phyloP scores from a whole-genome alignment of 495 filamentous ascomycete species.

The Pyronema omphalodes region DNA sequence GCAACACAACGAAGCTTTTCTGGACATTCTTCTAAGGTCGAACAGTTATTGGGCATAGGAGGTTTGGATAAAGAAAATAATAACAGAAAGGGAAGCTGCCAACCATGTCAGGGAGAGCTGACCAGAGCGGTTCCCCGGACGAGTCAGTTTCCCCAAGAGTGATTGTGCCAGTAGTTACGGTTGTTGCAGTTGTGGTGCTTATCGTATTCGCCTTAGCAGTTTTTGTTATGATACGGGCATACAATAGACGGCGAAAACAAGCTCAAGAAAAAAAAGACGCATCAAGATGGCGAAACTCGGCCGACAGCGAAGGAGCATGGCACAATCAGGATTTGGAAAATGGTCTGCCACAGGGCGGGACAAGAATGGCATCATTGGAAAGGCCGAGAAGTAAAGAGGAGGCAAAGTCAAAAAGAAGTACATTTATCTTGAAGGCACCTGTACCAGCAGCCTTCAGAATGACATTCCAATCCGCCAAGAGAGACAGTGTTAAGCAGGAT shows the following conservation, averaged over 20 bases:
- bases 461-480: background rate
- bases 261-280: constrained; percentile 1
- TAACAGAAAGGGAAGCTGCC: background rate
- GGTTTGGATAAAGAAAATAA: background rate
- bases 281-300: constrained; percentile 2
- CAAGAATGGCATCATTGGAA: constrained; percentile 1
- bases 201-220: constrained; percentile 23
- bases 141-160: constrained; percentile 23
- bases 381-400: background rate
- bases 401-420: no score
- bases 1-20: background rate
- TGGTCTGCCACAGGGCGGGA: background rate
- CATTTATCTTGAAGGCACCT: no score
- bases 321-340: background rate
- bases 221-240: constrained; percentile 20
- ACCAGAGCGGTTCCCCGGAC: background rate
- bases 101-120: background rate
- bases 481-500: background rate
- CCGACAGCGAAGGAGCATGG: background rate
- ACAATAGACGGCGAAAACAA: constrained; percentile 9
- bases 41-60: background rate
- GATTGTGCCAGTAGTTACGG: constrained; percentile 19
- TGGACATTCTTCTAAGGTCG: background rate
- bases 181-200: constrained; percentile 21
- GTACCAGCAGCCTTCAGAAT: background rate